These are phyloP conservation scores for Mortierella alpina DNA, from an alignment of 192 early-diverging fungal species.

Conservation along the genomic window DNA sequence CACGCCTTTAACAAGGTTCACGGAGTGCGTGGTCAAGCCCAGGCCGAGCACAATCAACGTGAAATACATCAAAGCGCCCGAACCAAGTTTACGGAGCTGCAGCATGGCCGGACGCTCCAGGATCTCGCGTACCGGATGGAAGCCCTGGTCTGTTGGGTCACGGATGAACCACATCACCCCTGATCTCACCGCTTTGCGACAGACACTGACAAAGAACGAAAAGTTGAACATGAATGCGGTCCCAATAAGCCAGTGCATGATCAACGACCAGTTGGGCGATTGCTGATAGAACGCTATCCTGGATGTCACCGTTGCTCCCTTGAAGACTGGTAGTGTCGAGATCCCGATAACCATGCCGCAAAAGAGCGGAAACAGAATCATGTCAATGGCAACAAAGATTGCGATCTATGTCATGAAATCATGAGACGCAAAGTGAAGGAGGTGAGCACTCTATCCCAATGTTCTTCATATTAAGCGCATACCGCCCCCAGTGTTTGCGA, in stretches of 20 bases:
- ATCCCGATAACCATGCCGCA: conserved; percentile 89
- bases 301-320: conserved; percentile 62
- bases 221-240: conserved; percentile 95
- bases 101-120: conserved; percentile 77
- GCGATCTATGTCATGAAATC: conserved; percentile 61
- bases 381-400: conserved; percentile 89
- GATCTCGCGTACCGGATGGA: conserved; percentile 94
- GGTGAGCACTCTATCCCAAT: not conserved
- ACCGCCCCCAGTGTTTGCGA: not conserved
- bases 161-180: conserved; percentile 99
- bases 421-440: too few relatives aligned
- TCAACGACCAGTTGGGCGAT: conserved; percentile 69
- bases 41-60: conserved; percentile 77
- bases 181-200: conserved; percentile 87
- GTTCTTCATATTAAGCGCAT: not conserved
- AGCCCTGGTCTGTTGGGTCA: conserved; percentile 94
- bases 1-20: conserved; percentile 47
- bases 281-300: conserved; percentile 66
- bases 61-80: conserved; percentile 87
- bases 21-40: conserved; percentile 59
- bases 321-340: conserved; percentile 82
- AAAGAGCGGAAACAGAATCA: conserved; percentile 84
- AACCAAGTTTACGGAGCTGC: conserved; percentile 86
- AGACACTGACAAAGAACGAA: conserved; percentile 83
- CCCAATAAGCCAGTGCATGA: conserved; percentile 92